phyloP scores from a whole-genome alignment of 306 rosid genomes.

The Cucumis hystrix region DNA sequence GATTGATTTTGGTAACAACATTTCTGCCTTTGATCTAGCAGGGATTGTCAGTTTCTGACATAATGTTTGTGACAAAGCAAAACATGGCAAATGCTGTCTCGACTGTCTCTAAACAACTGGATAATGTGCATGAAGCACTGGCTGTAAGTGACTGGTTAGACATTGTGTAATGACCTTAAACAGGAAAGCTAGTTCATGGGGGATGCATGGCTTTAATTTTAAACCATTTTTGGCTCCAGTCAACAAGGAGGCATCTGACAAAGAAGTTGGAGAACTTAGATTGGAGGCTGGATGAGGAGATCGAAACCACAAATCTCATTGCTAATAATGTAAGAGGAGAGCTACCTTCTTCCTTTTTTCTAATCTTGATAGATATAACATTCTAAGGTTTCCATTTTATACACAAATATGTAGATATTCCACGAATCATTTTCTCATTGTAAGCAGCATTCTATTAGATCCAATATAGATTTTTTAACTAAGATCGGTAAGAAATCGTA shows the following conservation, averaged over 20 bases:
- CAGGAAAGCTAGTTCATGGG: constrained; percentile 7
- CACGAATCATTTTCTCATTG: neutral
- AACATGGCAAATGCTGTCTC: constrained; percentile 64
- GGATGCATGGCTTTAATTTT: constrained; percentile 1
- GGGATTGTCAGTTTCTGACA: constrained; percentile 70
- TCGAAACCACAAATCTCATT: constrained; percentile 39
- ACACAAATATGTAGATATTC: neutral
- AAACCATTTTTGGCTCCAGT: constrained; percentile 17
- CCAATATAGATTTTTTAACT: neutral
- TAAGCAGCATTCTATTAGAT: neutral
- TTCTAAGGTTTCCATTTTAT: neutral
- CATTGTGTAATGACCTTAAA: neutral
- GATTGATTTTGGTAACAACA: no score
- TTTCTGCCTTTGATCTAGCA: neutral
- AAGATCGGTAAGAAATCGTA: neutral
- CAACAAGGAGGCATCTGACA: constrained; percentile 55
- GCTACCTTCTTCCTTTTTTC: neutral
- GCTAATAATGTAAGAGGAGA: constrained; percentile 49
- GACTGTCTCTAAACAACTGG: constrained; percentile 57
- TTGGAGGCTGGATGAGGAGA: constrained; percentile 55
- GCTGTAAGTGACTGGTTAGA: constrained; percentile 43
- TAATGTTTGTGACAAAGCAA: constrained; percentile 73
- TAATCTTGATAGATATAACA: neutral
- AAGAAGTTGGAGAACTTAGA: constrained; percentile 57
- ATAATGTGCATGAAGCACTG: constrained; percentile 54